Evolutionary conservation across 768 basidiomycete genomes (phyloP).

Genomic region (Postia placenta): DNA sequence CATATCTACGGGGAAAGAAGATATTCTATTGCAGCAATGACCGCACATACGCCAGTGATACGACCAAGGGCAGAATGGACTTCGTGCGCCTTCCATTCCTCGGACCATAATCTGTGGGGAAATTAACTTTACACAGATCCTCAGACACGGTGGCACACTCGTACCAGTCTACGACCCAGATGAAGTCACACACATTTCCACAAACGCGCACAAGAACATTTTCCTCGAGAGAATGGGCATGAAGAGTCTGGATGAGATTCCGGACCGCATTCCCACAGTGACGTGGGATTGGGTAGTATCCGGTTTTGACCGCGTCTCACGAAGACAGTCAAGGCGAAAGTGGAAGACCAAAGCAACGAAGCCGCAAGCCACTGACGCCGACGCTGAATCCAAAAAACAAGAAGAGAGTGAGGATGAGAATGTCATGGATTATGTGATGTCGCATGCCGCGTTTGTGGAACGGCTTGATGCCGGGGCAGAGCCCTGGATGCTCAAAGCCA

Average conservation of each 20-base stretch:
- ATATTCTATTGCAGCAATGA: conserved; percentile 61
- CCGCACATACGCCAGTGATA: conserved; percentile 41
- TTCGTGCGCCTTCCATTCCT: conserved; percentile 37
- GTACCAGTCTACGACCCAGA: conserved; percentile 50
- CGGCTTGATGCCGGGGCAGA: conserved; percentile 13
- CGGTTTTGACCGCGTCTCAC: too few relatives aligned
- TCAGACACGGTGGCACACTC: conserved; percentile 56
- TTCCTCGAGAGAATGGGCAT: conserved; percentile 40
- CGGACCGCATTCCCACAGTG: conserved; percentile 57
- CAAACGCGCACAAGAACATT: conserved; percentile 23
- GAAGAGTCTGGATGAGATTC: conserved; percentile 49
- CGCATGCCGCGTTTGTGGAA: conserved; percentile 13
- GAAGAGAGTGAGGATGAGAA: background rate
- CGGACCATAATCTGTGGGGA: background rate
- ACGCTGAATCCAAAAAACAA: background rate
- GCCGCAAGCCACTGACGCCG: background rate
- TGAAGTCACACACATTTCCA: conserved; percentile 63
- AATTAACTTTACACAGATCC: conserved; percentile 38
- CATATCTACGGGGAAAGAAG: conserved; percentile 45
- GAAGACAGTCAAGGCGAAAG: too few relatives aligned
- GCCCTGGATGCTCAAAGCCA: conserved; percentile 6
- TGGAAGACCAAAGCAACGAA: background rate
- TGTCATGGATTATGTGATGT: conserved; percentile 7
- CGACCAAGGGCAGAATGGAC: conserved; percentile 53
- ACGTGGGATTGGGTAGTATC: conserved; percentile 57